phyloP scores from a whole-genome alignment of 73 alveolate species.

The Effrenium voratum region DNA sequence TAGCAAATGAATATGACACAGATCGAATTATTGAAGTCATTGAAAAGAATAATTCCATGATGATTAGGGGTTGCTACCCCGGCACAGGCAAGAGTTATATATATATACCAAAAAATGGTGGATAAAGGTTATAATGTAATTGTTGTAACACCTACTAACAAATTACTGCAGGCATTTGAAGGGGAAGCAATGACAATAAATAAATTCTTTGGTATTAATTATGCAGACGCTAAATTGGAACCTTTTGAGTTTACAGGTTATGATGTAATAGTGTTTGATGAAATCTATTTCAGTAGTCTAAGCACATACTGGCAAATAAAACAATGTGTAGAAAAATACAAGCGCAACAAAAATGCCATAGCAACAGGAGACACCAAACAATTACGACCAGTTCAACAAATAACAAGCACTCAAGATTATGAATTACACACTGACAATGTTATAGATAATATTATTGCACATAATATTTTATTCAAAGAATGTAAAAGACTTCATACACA shows the following conservation, averaged over 20 bases:
- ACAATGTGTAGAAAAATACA: neutral
- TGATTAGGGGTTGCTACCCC: neutral
- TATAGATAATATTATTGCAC: neutral
- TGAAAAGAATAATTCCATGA: neutral
- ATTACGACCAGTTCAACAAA: neutral
- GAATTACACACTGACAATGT: neutral
- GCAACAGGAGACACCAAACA: conserved; percentile 12
- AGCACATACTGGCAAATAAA: neutral
- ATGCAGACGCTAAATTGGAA: neutral
- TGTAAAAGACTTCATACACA: neutral
- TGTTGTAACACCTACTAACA: conserved; percentile 16
- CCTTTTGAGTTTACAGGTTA: neutral
- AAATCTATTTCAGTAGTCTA: neutral
- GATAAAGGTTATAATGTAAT: neutral
- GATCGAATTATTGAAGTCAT: neutral
- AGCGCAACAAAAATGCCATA: neutral
- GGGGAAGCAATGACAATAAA: conserved; percentile 12
- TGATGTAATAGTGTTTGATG: neutral
- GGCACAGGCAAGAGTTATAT: neutral
- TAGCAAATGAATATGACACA: neutral
- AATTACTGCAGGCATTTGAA: neutral
- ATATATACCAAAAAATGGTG: neutral
- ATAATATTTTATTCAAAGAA: neutral
- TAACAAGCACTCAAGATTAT: neutral
- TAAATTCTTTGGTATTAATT: neutral